Evolutionary conservation across 2,329 filamentous ascomycete species (phyloP).

Genomic region (Venturia oleaginea): DNA sequence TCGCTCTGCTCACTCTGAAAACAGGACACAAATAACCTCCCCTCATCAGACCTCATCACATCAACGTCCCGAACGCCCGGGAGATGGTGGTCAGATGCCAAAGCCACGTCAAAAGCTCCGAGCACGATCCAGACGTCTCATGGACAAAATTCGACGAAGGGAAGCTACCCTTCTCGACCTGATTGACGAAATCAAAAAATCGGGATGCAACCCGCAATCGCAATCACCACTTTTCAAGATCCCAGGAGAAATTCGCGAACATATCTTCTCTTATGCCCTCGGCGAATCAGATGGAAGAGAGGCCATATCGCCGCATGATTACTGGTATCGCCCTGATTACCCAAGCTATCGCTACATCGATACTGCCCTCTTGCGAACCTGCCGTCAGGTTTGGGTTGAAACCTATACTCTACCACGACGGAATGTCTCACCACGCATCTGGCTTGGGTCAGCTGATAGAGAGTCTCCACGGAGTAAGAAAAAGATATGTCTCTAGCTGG

Average conservation of each 20-base stretch:
- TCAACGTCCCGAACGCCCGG: not conserved
- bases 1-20: not conserved
- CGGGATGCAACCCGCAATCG: not conserved
- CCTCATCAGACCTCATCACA: not conserved
- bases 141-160: not conserved
- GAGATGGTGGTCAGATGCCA: not conserved
- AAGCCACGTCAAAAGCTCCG: not conserved
- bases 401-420: slow-evolving; percentile 2
- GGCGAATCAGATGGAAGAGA: not conserved
- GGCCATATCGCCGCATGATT: not conserved
- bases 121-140: not conserved
- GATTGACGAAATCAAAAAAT: not conserved
- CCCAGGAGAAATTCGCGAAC: slow-evolving; percentile 5
- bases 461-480: not conserved
- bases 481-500: not conserved
- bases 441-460: not conserved
- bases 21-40: not conserved
- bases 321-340: slow-evolving; percentile 8
- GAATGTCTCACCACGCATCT: slow-evolving; percentile 2
- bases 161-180: not conserved
- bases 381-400: slow-evolving; percentile 1
- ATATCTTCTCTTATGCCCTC: not conserved
- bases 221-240: slow-evolving; percentile 6
- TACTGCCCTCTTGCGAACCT: slow-evolving; percentile 2
- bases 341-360: not conserved